Conservation (phyloP, 768 basidiomycete species). For the Agrocybe pediades region DNA sequence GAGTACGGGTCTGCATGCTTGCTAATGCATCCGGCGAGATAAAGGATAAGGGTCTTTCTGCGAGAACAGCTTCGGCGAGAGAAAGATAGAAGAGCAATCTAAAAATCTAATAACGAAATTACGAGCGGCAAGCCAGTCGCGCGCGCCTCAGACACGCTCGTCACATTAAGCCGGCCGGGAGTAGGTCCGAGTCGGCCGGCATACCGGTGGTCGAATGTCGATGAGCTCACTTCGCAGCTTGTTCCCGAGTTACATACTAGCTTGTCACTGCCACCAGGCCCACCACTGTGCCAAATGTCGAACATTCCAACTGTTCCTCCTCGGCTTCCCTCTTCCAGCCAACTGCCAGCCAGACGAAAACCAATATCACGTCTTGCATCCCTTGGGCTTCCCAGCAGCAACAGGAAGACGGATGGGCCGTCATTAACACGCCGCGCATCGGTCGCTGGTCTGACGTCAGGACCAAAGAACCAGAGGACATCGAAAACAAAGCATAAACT, state of each 20-base stretch:
- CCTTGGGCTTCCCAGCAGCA: constrained; percentile 24
- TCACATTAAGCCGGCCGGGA: too few species aligned
- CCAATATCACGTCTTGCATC: constrained; percentile 31
- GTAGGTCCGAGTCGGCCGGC: too few species aligned
- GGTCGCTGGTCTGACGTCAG: constrained; percentile 38
- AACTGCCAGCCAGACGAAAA: constrained; percentile 31
- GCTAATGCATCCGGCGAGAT: too few species aligned
- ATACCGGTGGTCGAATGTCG: too few species aligned
- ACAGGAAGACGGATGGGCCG: constrained; percentile 13
- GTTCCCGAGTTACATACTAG: background rate
- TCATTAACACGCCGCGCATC: constrained; percentile 37
- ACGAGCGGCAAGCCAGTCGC: too few species aligned
- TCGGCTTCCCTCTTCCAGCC: constrained; percentile 27
- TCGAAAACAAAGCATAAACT: constrained; percentile 93
- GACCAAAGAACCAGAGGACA: constrained; percentile 68
- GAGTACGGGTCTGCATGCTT: too few species aligned
- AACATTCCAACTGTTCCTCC: constrained; percentile 5
- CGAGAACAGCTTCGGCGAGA: too few species aligned
- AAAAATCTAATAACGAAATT: too few species aligned
- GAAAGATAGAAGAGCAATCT: too few species aligned
- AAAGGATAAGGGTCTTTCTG: too few species aligned
- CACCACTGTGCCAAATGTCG: constrained; percentile 7
- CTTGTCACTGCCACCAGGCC: background rate
- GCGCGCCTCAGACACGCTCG: too few species aligned
- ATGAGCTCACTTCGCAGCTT: background rate